phyloP scores from a whole-genome alignment of 2,329 filamentous ascomycete species.

The Trematosphaeria pertusa region DNA sequence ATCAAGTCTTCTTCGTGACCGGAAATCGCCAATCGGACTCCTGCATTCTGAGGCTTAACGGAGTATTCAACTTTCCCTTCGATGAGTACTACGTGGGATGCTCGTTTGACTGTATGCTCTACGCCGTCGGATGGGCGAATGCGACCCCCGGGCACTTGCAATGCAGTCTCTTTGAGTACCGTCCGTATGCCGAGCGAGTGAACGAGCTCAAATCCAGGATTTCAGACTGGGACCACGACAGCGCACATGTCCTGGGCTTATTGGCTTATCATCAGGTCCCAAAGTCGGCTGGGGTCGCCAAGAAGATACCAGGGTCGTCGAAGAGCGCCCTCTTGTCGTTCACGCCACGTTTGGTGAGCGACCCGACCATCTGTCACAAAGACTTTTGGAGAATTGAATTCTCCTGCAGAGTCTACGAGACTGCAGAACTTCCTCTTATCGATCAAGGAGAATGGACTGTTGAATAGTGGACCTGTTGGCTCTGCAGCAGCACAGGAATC shows the following conservation, averaged over 20 bases:
- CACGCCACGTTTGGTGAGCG: not conserved
- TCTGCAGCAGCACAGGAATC: no score
- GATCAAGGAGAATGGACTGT: not conserved
- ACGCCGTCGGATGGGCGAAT: conserved; percentile 5
- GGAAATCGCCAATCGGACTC: conserved; percentile 1
- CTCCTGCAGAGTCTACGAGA: not conserved
- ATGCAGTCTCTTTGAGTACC: conserved; percentile 4
- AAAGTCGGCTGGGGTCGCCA: not conserved
- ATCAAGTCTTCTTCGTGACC: conserved; percentile 6
- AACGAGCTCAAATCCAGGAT: not conserved
- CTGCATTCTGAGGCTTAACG: not conserved
- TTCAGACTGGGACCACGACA: conserved; percentile 1
- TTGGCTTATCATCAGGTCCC: not conserved
- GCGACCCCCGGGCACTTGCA: not conserved
- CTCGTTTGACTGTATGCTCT: conserved; percentile 9
- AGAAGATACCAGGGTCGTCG: not conserved
- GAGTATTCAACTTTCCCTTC: not conserved
- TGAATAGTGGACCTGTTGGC: no score
- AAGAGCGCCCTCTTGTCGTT: not conserved
- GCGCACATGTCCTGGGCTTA: not conserved
- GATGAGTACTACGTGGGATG: not conserved
- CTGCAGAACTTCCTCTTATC: not conserved
- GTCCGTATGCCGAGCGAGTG: not conserved
- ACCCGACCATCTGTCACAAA: not conserved
- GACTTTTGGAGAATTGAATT: not conserved